Evolutionary conservation across 2,329 filamentous ascomycete genomes (phyloP), one percentile per base, ranked within the genome.

Genomic region (Diaporthe ilicicola): DNA sequence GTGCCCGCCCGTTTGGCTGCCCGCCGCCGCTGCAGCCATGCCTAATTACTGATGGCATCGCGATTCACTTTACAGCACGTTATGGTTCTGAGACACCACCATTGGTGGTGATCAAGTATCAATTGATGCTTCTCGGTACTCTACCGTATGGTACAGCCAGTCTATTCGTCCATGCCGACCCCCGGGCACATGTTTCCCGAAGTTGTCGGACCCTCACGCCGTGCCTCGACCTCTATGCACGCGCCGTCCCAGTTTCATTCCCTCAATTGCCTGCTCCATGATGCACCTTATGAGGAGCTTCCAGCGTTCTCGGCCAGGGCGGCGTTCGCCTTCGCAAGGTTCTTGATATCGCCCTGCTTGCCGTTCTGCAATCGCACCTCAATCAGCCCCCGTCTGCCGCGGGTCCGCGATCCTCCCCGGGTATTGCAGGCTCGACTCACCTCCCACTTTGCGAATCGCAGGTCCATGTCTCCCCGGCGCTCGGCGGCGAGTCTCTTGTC

Each of bases 361-460:
- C 96, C 96, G 86, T 94, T 94, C 96, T 98, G 84, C 76, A 61
- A 76, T 79, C 80, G 6, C 66, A 19, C 66, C 12, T 46, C 79
- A 79, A 71, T 75, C 67, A 71, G 75, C 69, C 72, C 55, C 61
- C 42, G 17, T 48, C 19, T n/a, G 37, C 42, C 22, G 19, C 54
- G 39, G 24, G 10, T 24, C 8, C 62, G 13, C 50, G 17, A 17
- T 48, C 8, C 22, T 39, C 37, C 37, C 27, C 19, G n/a, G 10
- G 13, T 19, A 9, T 42, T 10, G 37, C 50, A 24, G 29, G 50
- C 70, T 59, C 67, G 78, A 89, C 93, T 90, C 85, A 99, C 96
- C 90, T 94, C 88, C 96, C 96, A 99, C 89, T 95, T 97, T 77
- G 94, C 88, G 80, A 98, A 97, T 84, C 91, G 91, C 78, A 99